phyloP scores from a whole-genome alignment of 495 filamentous ascomycete species.

The Talaromyces stipitatus region DNA sequence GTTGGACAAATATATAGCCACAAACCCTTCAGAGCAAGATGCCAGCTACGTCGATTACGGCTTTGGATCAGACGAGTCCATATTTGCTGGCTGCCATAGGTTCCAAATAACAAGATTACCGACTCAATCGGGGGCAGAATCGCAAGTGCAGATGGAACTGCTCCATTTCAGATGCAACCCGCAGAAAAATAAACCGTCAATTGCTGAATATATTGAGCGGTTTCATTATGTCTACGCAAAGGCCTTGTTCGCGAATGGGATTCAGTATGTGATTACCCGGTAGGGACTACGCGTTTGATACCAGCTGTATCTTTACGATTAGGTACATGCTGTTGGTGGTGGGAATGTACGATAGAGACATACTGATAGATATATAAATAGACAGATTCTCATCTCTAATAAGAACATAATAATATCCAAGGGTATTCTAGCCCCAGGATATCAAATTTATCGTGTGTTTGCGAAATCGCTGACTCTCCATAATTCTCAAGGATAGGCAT shows the following conservation, averaged over 20 bases:
- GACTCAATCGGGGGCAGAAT: background rate
- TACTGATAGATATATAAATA: background rate
- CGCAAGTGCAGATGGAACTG: constrained; percentile 11
- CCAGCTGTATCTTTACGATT: background rate
- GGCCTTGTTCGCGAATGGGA: constrained; percentile 13
- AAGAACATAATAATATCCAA: background rate
- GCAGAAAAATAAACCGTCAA: constrained; percentile 6
- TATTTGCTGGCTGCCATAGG: constrained; percentile 15
- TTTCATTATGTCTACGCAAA: constrained; percentile 16
- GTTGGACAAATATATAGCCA: constrained; percentile 11
- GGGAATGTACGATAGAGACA: background rate
- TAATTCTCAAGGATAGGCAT: background rate
- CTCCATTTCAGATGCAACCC: constrained; percentile 14
- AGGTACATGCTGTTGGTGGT: background rate
- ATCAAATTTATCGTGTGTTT: too few relatives aligned
- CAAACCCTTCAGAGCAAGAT: background rate
- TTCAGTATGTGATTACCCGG: constrained; percentile 6
- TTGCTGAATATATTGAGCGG: constrained; percentile 5
- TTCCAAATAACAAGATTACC: constrained; percentile 10
- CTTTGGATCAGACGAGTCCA: constrained; percentile 13
- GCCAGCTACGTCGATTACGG: constrained; percentile 15
- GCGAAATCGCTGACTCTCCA: too few relatives aligned
- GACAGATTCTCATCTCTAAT: background rate
- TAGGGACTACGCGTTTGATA: background rate
- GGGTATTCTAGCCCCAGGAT: too few relatives aligned